Evolutionary conservation across 2,329 filamentous ascomycete species (phyloP).

Genomic region (Teratosphaeria viscida): DNA sequence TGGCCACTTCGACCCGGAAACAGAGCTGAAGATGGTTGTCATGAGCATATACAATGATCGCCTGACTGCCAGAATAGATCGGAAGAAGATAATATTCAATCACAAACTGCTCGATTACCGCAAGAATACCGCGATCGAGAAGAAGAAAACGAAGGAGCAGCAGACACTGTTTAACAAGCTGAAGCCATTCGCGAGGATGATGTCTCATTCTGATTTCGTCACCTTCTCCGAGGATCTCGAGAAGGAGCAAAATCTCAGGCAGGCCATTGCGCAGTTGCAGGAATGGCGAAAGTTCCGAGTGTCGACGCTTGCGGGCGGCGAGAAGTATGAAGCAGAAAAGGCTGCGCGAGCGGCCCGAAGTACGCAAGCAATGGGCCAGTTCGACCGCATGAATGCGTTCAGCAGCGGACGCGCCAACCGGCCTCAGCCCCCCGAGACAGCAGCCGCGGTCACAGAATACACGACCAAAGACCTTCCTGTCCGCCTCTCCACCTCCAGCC

Average conservation of each 20-base stretch:
- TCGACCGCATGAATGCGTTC: slow-evolving; percentile 21
- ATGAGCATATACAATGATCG: slow-evolving; percentile 97
- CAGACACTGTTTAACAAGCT: slow-evolving; percentile 82
- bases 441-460: slow-evolving; percentile 21
- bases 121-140: slow-evolving; percentile 80
- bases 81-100: slow-evolving; percentile 95
- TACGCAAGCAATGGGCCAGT: slow-evolving; percentile 21
- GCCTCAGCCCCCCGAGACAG: slow-evolving; percentile 16
- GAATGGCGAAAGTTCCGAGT: slow-evolving; percentile 86
- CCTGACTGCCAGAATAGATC: slow-evolving; percentile 78
- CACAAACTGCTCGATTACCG: slow-evolving; percentile 88
- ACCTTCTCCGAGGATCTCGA: slow-evolving; percentile 73
- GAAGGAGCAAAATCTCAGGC: slow-evolving; percentile 81
- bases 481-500: slow-evolving; percentile 16
- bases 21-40: slow-evolving; percentile 93
- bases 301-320: slow-evolving; percentile 71
- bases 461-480: slow-evolving; percentile 24
- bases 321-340: slow-evolving; percentile 91
- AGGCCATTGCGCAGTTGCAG: slow-evolving; percentile 82
- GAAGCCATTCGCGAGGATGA: slow-evolving; percentile 93
- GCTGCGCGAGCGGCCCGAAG: slow-evolving; percentile 55
- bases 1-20: slow-evolving; percentile 83
- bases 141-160: slow-evolving; percentile 94
- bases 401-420: slow-evolving; percentile 16
- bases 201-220: slow-evolving; percentile 88